Conservation (phyloP, 2,329 filamentous ascomycete genomes). For the Bipolaris victoriae region DNA sequence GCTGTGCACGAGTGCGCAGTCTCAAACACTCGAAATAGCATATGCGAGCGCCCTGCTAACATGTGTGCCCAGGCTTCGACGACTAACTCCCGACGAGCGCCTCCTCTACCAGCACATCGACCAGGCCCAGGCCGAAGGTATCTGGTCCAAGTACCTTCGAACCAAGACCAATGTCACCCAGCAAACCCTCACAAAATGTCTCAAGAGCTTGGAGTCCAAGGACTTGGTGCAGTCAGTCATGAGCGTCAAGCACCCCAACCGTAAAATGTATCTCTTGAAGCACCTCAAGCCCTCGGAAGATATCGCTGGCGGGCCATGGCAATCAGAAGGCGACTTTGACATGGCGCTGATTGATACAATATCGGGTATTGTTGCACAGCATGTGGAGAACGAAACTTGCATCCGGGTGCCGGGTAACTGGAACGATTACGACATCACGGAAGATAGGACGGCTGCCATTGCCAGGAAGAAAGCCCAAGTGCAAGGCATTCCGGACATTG, state of each 20-base stretch:
- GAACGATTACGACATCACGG: conserved; percentile 47
- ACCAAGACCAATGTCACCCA: conserved; percentile 82
- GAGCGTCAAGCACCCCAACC: conserved; percentile 85
- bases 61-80: conserved; percentile 42
- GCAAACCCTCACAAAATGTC: conserved; percentile 76
- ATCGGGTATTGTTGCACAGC: conserved; percentile 73
- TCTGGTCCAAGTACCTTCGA: conserved; percentile 89
- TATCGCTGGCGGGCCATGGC: conserved; percentile 93
- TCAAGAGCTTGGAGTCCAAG: conserved; percentile 84
- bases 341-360: conserved; percentile 83
- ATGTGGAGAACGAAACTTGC: conserved; percentile 74
- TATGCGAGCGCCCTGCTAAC: conserved; percentile 15
- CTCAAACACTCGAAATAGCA: not conserved
- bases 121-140: conserved; percentile 79
- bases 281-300: conserved; percentile 85
- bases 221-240: conserved; percentile 87
- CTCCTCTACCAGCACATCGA: conserved; percentile 91
- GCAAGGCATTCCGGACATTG: conserved; percentile 40
- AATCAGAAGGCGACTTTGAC: conserved; percentile 88
- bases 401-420: conserved; percentile 59
- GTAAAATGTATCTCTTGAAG: conserved; percentile 95
- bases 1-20: not conserved
- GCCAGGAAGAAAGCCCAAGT: conserved; percentile 47
- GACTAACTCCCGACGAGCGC: conserved; percentile 70
- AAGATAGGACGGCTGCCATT: conserved; percentile 43